Percentiles rank a stretch among this genome's conserved stretches.
These are phyloP conservation scores for Hymenoscyphus scutula DNA, from an alignment of 2,329 filamentous ascomycete genomes.

Conservation along the genomic window DNA sequence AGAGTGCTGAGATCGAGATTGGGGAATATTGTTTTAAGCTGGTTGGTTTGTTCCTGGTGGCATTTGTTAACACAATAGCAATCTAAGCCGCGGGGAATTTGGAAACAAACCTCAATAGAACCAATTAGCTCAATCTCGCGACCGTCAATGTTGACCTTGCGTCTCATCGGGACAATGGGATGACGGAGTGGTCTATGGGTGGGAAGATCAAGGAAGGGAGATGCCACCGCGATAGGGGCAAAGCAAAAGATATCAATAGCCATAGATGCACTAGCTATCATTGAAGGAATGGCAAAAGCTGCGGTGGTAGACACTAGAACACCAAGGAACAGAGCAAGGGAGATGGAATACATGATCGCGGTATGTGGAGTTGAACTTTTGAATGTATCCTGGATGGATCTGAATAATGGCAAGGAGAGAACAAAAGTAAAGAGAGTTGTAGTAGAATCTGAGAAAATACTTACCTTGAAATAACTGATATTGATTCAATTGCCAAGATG, in stretches of 20 bases:
- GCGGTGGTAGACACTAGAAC: neutral
- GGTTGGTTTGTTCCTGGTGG: neutral
- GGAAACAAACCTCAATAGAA: neutral
- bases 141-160: neutral
- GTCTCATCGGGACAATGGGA: neutral
- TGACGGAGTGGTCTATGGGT: neutral
- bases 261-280: neutral
- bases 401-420: neutral
- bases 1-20: neutral
- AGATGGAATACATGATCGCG: neutral
- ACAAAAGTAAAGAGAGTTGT: neutral
- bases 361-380: neutral
- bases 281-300: neutral
- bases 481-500: neutral
- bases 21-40: neutral
- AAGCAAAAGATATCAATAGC: neutral
- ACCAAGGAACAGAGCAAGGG: neutral
- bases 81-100: too few species aligned
- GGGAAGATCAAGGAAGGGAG: neutral
- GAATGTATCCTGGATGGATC: neutral
- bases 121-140: neutral
- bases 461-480: neutral
- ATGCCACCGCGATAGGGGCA: neutral
- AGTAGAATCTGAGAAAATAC: neutral
- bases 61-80: neutral